Percentiles rank a stretch among this genome's conserved stretches.
Conservation (phyloP, 139 green algal species). For the Trebouxia sp. region DNA sequence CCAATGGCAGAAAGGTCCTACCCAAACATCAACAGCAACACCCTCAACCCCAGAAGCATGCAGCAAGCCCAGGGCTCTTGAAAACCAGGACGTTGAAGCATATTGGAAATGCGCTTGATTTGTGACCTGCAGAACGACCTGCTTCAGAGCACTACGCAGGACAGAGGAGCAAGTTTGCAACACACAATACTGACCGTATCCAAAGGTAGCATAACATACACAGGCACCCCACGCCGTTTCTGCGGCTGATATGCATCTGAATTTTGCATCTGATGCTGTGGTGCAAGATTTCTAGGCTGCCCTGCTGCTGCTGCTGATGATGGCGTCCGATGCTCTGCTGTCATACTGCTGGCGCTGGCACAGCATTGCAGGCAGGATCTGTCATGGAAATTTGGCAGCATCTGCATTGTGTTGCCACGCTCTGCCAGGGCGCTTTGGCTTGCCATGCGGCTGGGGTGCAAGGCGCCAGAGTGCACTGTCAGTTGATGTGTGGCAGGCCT, state of each 20-base stretch:
- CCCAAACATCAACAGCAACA: conserved; percentile 90
- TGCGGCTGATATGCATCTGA: not conserved
- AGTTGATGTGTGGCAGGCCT: no score
- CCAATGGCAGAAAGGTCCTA: no score
- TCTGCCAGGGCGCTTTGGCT: not conserved
- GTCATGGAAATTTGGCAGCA: no score
- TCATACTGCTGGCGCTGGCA: not conserved
- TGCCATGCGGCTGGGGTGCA: not conserved
- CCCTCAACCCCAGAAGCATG: conserved; percentile 74
- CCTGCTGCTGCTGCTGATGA: not conserved
- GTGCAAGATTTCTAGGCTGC: not conserved
- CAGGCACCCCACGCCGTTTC: conserved; percentile 39
- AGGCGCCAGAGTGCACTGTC: no score
- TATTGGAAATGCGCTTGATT: conserved; percentile 75
- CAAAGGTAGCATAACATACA: conserved; percentile 92
- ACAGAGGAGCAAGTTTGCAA: not conserved
- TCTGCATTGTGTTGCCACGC: not conserved
- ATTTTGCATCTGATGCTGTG: not conserved
- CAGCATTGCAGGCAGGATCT: no score
- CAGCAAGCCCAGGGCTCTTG: conserved; percentile 67
- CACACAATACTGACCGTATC: conserved; percentile 73
- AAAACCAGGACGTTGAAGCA: conserved; percentile 69
- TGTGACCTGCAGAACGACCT: conserved; percentile 61
- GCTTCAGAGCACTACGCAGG: not conserved
- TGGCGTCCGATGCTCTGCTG: not conserved